Evolutionary conservation across 164 flowering plant species (phyloP), one percentile per base, ranked within the genome.

Genomic region (Litsea cubeba): DNA sequence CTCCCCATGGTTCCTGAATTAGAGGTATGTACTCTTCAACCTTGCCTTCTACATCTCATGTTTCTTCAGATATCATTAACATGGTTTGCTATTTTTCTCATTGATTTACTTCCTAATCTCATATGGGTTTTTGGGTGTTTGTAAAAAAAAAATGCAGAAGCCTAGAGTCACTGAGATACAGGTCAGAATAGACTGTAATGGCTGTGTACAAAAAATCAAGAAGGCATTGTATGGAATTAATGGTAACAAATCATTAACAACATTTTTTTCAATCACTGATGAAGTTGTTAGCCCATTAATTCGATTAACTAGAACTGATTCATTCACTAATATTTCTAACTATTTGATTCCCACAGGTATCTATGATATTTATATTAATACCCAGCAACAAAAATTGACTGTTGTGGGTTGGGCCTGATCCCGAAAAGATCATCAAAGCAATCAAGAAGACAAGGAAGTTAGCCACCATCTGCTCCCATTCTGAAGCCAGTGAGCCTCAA

Each of bases 151-250:
- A 18, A 22, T 64, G 51, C 93, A 95, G 97, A 95, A 82, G 79
- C 89, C 95, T 72, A 80, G 87, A 71, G 79, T 93, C 67, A 93
- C 90, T 0, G 97, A 95, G 84, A 87, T 95, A 76, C 82, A 86
- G 14, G 93, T 91, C 79, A 85, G 99, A 54, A 90, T 95, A 90
- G 99, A 95, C 87, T 95, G 99, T 57, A 89, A 93, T 74, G 99
- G 99, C 28, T 95, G 99, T 64, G 92, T 93, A 14, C 97, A 95
- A 78, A 95, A 95, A 89, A 89, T 95, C 81, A 95, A 91, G 87
- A 95, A 88, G 79, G 97, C 97, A 0, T 76, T 95, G 28, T 79
- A 85, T 72, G 91, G 95, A 72, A 82, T 94, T 62, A 80, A 81
- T 62, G 97, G 98, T 89, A 74, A 71, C 20, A 68, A 20, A 11